phyloP scores from a whole-genome alignment of 305 asterid species.

The Fraxinus baroniana region DNA sequence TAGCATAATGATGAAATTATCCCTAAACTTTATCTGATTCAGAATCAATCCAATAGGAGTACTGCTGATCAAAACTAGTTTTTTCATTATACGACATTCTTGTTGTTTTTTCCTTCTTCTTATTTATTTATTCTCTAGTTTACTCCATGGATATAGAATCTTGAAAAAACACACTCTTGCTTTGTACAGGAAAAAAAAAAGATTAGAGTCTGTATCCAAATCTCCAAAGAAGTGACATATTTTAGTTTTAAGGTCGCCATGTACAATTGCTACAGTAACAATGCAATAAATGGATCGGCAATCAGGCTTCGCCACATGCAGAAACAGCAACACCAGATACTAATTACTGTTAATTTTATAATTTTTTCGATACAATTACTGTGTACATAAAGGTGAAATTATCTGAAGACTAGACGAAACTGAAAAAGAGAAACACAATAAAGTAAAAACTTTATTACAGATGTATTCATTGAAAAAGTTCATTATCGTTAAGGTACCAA shows the following conservation, averaged over 20 bases:
- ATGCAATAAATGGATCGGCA: background rate
- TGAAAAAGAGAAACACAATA: background rate
- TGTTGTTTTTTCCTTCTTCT: too few relatives aligned
- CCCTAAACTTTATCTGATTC: background rate
- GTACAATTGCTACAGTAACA: background rate
- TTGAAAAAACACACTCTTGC: background rate
- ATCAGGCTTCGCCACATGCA: background rate
- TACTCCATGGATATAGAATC: background rate
- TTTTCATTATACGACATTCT: background rate
- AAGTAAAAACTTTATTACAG: background rate
- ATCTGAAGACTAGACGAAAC: background rate
- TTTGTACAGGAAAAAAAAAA: background rate
- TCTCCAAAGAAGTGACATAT: background rate
- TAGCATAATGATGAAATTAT: background rate
- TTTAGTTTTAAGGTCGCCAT: background rate
- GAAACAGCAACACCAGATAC: background rate
- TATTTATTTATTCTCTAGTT: too few relatives aligned
- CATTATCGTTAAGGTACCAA: background rate
- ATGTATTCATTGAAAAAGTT: background rate
- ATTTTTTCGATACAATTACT: too few relatives aligned
- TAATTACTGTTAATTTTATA: background rate
- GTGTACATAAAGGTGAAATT: background rate
- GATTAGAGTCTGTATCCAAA: background rate
- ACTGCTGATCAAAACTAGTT: background rate
- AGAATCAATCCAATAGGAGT: background rate